Conservation (phyloP, 805 yeast species). For the Candida nitratophila region DNA sequence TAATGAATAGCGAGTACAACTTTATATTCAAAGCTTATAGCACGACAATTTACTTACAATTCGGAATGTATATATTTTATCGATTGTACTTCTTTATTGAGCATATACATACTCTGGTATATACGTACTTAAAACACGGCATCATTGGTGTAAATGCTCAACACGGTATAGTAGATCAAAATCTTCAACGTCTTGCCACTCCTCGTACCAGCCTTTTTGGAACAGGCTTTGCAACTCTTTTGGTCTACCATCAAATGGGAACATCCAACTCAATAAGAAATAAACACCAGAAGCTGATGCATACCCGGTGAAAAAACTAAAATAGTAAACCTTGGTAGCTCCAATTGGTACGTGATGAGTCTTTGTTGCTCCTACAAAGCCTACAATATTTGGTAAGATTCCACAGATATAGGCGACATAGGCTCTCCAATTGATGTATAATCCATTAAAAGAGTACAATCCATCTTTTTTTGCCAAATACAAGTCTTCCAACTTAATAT, state of each 20-base stretch:
- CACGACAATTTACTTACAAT: too few relatives aligned
- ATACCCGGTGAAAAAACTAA: conserved; percentile 77
- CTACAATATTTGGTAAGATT: conserved; percentile 76
- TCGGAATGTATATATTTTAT: too few relatives aligned
- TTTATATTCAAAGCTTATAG: too few relatives aligned
- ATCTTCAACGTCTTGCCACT: conserved; percentile 56
- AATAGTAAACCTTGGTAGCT: conserved; percentile 64
- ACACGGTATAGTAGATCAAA: conserved; percentile 31
- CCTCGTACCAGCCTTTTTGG: conserved; percentile 56
- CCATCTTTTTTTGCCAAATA: conserved; percentile 41
- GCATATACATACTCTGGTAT: too few relatives aligned
- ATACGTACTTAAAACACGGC: too few relatives aligned
- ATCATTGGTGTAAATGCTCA: too few relatives aligned
- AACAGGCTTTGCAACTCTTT: conserved; percentile 25
- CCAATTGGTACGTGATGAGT: conserved; percentile 66
- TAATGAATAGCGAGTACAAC: too few relatives aligned
- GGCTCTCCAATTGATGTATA: conserved; percentile 82
- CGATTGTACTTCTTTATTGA: too few relatives aligned
- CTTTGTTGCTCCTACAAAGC: conserved; percentile 79
- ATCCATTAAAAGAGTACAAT: conserved; percentile 51
- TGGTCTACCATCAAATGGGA: conserved; percentile 47
- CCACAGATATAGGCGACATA: conserved; percentile 74
- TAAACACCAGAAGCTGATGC: conserved; percentile 49
- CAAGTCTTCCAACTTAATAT: conserved; percentile 54
- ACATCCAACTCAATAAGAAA: conserved; percentile 40